Conservation (phyloP, 805 yeast species). For the Blastobotrys attinorum region DNA sequence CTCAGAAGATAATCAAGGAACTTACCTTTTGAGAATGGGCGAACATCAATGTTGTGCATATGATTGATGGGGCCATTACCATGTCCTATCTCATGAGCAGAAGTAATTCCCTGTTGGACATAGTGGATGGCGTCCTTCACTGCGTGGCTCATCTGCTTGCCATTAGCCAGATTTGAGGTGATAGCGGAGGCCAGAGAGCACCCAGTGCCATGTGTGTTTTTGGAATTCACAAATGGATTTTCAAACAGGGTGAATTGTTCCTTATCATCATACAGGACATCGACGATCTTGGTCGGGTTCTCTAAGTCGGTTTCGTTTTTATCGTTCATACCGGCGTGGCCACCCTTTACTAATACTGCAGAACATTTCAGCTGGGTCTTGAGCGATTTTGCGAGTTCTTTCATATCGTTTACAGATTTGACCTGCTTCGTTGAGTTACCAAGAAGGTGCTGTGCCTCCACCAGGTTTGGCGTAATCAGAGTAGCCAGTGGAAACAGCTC, state of each 20-base stretch:
- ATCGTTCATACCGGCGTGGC: slow-evolving; percentile 45
- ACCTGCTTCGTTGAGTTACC: neutral
- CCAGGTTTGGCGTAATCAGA: slow-evolving; percentile 66
- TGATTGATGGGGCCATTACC: slow-evolving; percentile 79
- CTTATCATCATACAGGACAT: slow-evolving; percentile 26
- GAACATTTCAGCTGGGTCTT: slow-evolving; percentile 25
- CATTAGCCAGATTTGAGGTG: slow-evolving; percentile 64
- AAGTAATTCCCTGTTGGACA: slow-evolving; percentile 55
- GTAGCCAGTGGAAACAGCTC: slow-evolving; percentile 45
- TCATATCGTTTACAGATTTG: slow-evolving; percentile 31
- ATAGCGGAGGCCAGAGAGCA: slow-evolving; percentile 80
- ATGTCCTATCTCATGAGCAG: slow-evolving; percentile 37
- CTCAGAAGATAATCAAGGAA: slow-evolving; percentile 43
- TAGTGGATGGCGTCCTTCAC: slow-evolving; percentile 53
- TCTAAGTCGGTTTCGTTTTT: slow-evolving; percentile 7
- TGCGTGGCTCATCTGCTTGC: slow-evolving; percentile 38
- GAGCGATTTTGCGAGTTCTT: slow-evolving; percentile 33
- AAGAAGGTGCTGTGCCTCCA: slow-evolving; percentile 48
- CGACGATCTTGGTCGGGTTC: slow-evolving; percentile 17
- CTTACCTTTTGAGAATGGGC: slow-evolving; percentile 30
- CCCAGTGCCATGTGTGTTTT: slow-evolving; percentile 82
- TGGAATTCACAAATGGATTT: slow-evolving; percentile 39
- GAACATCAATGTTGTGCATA: slow-evolving; percentile 30
- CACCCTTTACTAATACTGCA: slow-evolving; percentile 69
- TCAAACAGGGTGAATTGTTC: slow-evolving; percentile 44